A percentile compares a stretch with the other conserved stretches of the same genome.
Evolutionary conservation across 805 yeast species (phyloP).

Genomic region (Sugiyamaella americana): DNA sequence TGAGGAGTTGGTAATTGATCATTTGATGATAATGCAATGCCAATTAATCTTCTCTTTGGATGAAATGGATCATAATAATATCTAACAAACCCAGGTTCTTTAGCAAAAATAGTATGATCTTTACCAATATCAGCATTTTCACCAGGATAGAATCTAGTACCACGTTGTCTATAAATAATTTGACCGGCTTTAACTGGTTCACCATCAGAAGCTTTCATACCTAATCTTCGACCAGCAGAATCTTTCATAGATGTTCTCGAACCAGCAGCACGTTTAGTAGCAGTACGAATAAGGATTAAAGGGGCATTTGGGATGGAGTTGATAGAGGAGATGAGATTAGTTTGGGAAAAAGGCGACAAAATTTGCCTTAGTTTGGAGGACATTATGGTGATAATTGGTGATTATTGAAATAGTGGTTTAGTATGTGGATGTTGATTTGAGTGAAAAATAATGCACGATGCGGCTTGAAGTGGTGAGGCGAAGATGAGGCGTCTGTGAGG

Average conservation of each 20-base stretch:
- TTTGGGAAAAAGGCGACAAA: too few species aligned
- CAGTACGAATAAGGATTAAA: slow-evolving; percentile 56
- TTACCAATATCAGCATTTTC: slow-evolving; percentile 78
- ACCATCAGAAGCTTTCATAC: slow-evolving; percentile 84
- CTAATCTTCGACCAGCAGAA: slow-evolving; percentile 91
- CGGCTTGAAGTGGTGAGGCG: too few species aligned
- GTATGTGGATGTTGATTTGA: too few species aligned
- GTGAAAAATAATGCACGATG: too few species aligned
- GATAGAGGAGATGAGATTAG: too few species aligned
- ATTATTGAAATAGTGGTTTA: too few species aligned
- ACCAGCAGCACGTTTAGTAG: slow-evolving; percentile 92
- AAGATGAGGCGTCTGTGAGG: too few species aligned
- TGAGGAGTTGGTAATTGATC: slow-evolving; percentile 78
- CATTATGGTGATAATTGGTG: too few species aligned
- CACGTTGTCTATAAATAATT: slow-evolving; percentile 88
- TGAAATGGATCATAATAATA: slow-evolving; percentile 95
- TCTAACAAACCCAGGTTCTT: slow-evolving; percentile 89
- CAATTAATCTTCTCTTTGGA: slow-evolving; percentile 84
- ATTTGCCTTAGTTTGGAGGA: too few species aligned
- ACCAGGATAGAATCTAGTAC: slow-evolving; percentile 92
- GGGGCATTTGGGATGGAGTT: too few species aligned
- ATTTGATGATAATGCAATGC: slow-evolving; percentile 67
- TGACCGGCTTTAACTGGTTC: slow-evolving; percentile 72
- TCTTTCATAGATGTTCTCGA: slow-evolving; percentile 91
- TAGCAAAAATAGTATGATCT: slow-evolving; percentile 87